A percentile compares a stretch with the other conserved stretches of the same genome.
Evolutionary conservation across 306 rosid species (phyloP).

Genomic region (Cicer pinnatifidum): DNA sequence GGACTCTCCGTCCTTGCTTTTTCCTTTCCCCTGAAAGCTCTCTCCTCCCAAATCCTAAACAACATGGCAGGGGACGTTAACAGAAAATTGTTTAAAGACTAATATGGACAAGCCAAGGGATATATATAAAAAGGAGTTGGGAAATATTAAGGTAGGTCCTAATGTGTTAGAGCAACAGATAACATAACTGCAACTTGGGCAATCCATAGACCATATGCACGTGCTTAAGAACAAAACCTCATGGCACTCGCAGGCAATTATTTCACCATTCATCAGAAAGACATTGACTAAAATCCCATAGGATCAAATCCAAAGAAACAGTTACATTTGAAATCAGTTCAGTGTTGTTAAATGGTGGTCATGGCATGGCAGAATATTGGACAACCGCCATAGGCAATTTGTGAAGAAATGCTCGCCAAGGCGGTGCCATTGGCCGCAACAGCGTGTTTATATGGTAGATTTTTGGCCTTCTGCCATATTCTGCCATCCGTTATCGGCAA

Average conservation of each 20-base stretch:
- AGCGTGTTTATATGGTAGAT: no score
- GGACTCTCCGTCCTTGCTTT: no score
- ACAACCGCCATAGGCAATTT: no score
- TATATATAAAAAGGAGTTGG: background rate
- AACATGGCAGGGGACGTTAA: constrained; percentile 24
- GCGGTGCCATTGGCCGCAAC: no score
- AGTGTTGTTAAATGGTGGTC: no score
- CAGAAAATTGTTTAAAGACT: constrained; percentile 22
- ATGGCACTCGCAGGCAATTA: constrained; percentile 53
- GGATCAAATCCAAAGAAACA: constrained; percentile 22
- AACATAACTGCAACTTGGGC: constrained; percentile 51
- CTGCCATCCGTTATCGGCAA: no score
- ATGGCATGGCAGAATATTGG: no score
- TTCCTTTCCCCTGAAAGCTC: no score
- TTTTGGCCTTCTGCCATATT: no score
- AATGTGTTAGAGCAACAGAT: constrained; percentile 52
- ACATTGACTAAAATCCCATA: constrained; percentile 36
- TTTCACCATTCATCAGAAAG: constrained; percentile 38
- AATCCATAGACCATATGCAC: constrained; percentile 57
- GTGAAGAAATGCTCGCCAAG: no score
- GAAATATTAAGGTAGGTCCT: constrained; percentile 55
- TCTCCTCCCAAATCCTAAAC: no score
- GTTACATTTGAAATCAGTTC: constrained; percentile 2
- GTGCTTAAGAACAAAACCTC: constrained; percentile 66
- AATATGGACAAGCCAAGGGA: constrained; percentile 18